phyloP scores from a whole-genome alignment of 768 basidiomycete genomes.

The Mycena pura region DNA sequence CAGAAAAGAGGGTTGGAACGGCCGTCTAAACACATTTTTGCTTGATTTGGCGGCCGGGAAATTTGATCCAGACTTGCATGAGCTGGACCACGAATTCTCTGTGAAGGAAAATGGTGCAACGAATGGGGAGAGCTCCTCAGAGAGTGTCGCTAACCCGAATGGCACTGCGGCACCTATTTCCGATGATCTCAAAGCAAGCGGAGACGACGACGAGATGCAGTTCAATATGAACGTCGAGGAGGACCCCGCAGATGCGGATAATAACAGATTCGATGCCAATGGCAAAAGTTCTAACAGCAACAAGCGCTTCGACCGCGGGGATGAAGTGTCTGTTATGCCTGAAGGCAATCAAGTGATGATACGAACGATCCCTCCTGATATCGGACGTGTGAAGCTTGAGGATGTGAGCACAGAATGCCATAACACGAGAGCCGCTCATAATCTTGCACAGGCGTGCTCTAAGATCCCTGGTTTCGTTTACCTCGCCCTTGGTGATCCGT shows the following conservation, averaged over 20 bases:
- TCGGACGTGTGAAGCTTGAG: conserved; percentile 88
- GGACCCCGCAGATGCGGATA: conserved; percentile 67
- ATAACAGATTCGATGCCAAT: conserved; percentile 60
- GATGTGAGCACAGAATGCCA: conserved; percentile 60
- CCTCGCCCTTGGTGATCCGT: conserved; percentile 89
- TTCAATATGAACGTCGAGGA: conserved; percentile 77
- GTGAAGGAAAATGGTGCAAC: conserved; percentile 55
- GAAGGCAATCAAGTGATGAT: conserved; percentile 95
- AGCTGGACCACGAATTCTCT: conserved; percentile 63
- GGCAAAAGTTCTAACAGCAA: conserved; percentile 51
- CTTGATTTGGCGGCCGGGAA: conserved; percentile 84
- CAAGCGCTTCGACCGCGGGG: conserved; percentile 62
- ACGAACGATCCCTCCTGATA: conserved; percentile 92
- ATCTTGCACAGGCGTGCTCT: conserved; percentile 65
- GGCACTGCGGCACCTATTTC: conserved; percentile 39
- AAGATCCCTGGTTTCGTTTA: conserved; percentile 85
- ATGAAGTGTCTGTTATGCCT: conserved; percentile 73
- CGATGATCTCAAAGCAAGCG: conserved; percentile 62
- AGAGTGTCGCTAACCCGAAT: conserved; percentile 44
- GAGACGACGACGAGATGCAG: conserved; percentile 76
- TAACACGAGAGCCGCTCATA: conserved; percentile 10
- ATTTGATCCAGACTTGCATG: conserved; percentile 79
- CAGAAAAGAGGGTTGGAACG: conserved; percentile 85
- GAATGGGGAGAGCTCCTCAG: conserved; percentile 45
- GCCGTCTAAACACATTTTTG: conserved; percentile 73